These are phyloP conservation scores for Ophiocordyceps robertsii DNA, from an alignment of 2,329 filamentous ascomycete species.

Conservation along the genomic window DNA sequence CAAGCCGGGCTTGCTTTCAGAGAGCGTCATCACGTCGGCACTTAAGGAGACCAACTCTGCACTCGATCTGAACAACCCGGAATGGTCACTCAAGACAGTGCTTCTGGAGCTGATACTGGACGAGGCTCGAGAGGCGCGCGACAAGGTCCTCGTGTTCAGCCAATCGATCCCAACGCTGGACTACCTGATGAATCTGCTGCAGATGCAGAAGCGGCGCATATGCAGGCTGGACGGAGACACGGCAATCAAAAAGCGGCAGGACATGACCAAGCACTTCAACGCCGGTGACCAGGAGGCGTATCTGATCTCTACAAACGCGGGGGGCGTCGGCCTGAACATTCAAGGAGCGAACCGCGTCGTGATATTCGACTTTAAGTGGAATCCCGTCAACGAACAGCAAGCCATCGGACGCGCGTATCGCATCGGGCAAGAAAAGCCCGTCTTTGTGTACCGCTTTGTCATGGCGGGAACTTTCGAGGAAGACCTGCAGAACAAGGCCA, in stretches of 20 bases:
- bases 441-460: conserved; percentile 75
- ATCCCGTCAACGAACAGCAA: conserved; percentile 72
- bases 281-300: conserved; percentile 42
- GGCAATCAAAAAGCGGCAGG: conserved; percentile 41
- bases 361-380: conserved; percentile 73
- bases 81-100: conserved; percentile 53
- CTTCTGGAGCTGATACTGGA: conserved; percentile 58
- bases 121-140: conserved; percentile 43
- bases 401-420: conserved; percentile 79
- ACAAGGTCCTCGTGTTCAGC: conserved; percentile 74
- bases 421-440: conserved; percentile 66
- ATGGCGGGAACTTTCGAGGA: conserved; percentile 70
- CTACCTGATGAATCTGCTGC: conserved; percentile 49
- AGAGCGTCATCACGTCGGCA: conserved; percentile 12
- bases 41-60: conserved; percentile 21
- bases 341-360: conserved; percentile 73
- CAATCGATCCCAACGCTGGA: conserved; percentile 57
- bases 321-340: conserved; percentile 74
- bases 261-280: conserved; percentile 58
- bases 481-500: conserved; percentile 54
- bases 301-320: conserved; percentile 72
- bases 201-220: conserved; percentile 30
- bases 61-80: conserved; percentile 28
- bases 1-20: conserved; percentile 8
- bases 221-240: conserved; percentile 57